Evolutionary conservation across 441 rosid species (phyloP), one percentile per base, ranked within the genome.

Genomic region (Erysimum pusillum): DNA sequence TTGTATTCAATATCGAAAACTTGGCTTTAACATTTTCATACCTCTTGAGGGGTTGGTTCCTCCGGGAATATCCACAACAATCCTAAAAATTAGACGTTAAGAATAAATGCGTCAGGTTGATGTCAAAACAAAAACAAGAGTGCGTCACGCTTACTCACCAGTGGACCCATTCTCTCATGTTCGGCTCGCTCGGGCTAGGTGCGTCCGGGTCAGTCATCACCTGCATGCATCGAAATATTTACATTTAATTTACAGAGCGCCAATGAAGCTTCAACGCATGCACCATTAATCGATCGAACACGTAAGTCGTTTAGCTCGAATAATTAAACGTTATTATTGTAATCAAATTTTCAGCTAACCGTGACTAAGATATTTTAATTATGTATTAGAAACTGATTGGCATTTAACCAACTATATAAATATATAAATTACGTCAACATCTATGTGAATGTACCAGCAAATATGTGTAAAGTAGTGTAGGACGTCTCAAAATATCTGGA

Each of bases 171-270:
- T 95, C 99, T 77, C 96, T 83, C 83, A 88, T 73, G 82, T 74
- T 79, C 3, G 99, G 99, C 78, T 95, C 97, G 58, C 97, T 91
- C 5, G 98, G 98, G 63, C 97, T 94, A 12, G 98, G 98, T 35
- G 98, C 97, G 74, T 94, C 98, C 61, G 98, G 97, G 80, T 94
- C 97, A 38, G 87, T 89, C 98, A 94, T 89, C 76, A 91, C 81
- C 81, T 72, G 74, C 73, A 77, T 77, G 76, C 72, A 64, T 68
- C 57, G n/a, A 54, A 62, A 67, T 35, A 17, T 53, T 54, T 61
- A 9, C 41, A 54, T 44, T 44, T 35, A 76, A 54, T 44, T 44
- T 35, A 76, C 11, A 10, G 6, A 34, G 15, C 11, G n/a, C 76
- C 42, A 36, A 54, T 28, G n/a, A 57, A 28, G 15, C 4, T 36